Base-by-base conservation (phyloP, 768 basidiomycete genomes). In the Leccinum incarnatum region DNA sequence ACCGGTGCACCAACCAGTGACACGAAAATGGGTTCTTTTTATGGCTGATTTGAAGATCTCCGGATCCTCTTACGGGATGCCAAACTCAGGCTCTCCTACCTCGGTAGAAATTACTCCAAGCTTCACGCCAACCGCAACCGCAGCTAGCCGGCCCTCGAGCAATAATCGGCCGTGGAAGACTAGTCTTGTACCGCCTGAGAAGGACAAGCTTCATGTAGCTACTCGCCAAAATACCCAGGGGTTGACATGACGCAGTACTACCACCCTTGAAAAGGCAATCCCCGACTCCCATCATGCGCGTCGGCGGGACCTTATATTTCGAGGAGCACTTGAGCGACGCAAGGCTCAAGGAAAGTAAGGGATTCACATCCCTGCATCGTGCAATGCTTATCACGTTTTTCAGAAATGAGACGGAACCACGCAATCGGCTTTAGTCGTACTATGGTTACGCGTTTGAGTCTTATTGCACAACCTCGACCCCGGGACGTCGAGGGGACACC, bases 371-470 rank as follows among this genome's bases (percentile, higher is more conserved):
- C 0, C 36, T 14, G n/a, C 52, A 45, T 34, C 5, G 36, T 52
- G n/a, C 27, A 45, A 29, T 51, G 15, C 59, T 58, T 46, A 63
- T 27, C 49, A 14, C 21, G 51, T 51, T 40, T 45, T 7, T 8
- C 34, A 93, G 93, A 67, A 82, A 89, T 54, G 76, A 87, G 57
- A 79, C 88, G 74, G 74, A 81, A n/a, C 81, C 83, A 11, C 81
- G 81, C 12, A 87, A 88, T 30, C 83, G 81, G 2, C 74, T 80
- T 25, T 83, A 86, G 67, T 80, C 81, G 9, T 95, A 95, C 71
- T 91, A 87, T 69, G 93, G 92, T 17, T 95, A 95, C 71, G 83
- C 92, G 0, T 95, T 95, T 63, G 93, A 95, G 70, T 89, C 91
- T 15, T 95, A 87, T 66, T 93, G 90, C 72, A 95, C 93, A 14